Percentiles rank a stretch among this genome's conserved stretches.
phyloP scores from a whole-genome alignment of 169 alveolate species.

The Perkinsus chesapeaki region DNA sequence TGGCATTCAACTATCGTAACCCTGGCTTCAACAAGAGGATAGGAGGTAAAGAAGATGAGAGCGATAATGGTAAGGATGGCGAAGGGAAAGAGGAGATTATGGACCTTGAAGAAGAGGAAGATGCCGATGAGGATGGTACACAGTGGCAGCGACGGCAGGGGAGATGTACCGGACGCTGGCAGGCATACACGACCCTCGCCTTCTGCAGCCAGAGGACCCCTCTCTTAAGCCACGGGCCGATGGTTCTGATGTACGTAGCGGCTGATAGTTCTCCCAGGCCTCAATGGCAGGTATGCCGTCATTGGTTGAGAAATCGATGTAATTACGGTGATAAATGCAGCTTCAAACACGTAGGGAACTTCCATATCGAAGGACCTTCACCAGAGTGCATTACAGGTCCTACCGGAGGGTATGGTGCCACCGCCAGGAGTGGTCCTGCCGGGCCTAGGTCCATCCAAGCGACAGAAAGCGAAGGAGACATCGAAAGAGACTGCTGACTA shows the following conservation, averaged over 20 bases:
- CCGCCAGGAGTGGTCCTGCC: neutral
- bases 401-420: neutral
- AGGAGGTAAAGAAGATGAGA: neutral
- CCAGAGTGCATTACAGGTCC: neutral
- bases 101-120: neutral
- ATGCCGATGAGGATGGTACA: neutral
- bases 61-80: neutral
- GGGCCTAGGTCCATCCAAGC: neutral
- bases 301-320: neutral
- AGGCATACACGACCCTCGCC: neutral
- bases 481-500: neutral
- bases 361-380: neutral
- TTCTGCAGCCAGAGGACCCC: neutral
- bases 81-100: neutral
- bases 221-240: neutral
- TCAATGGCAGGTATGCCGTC: neutral
- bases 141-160: neutral
- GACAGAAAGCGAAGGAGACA: neutral
- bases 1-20: neutral
- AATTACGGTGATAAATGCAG: neutral
- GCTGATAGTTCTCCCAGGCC: neutral
- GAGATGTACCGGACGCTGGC: neutral
- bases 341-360: neutral
- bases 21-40: neutral
- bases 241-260: neutral